Conservation (phyloP, 805 yeast species). For the Metschnikowia shivogae region DNA sequence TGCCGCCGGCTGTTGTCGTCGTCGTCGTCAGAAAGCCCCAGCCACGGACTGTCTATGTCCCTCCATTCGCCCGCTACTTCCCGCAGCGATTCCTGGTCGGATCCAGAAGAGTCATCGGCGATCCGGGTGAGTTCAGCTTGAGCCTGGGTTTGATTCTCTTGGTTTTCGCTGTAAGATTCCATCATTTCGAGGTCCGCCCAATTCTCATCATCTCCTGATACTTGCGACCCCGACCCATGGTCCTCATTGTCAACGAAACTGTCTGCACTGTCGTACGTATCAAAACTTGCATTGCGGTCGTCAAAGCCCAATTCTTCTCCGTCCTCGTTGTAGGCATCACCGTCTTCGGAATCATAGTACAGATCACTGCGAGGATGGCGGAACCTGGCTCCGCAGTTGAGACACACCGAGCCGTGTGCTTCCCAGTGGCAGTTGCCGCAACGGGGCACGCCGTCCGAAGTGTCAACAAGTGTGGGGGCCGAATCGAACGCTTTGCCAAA, state of each 20-base stretch:
- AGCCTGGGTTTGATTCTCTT: not conserved
- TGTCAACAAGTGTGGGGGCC: constrained; percentile 52
- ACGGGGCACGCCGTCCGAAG: constrained; percentile 67
- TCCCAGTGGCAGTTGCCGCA: constrained; percentile 83
- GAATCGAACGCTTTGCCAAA: constrained; percentile 51
- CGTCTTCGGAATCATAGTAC: constrained; percentile 36
- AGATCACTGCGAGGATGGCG: constrained; percentile 29
- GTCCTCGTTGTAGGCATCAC: constrained; percentile 33
- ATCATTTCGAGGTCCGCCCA: not conserved
- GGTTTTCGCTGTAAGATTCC: not conserved
- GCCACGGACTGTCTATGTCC: constrained; percentile 5
- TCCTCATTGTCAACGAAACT: constrained; percentile 19
- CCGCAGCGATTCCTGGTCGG: too few species aligned
- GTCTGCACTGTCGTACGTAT: constrained; percentile 18
- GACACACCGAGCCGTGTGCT: constrained; percentile 60
- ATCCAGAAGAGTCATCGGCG: not conserved
- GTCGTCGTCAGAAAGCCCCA: constrained; percentile 7
- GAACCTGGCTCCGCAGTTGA: constrained; percentile 61
- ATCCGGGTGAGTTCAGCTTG: not conserved
- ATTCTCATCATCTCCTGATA: too few species aligned
- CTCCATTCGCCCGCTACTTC: too few species aligned
- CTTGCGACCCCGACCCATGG: not conserved
- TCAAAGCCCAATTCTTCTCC: constrained; percentile 23
- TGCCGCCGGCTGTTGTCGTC: not conserved
- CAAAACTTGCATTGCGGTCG: constrained; percentile 12